A percentile compares a stretch with the other conserved stretches of the same genome.
These are phyloP conservation scores for Magnolia officinalis DNA, from an alignment of 164 flowering plant species.

Conservation along the genomic window DNA sequence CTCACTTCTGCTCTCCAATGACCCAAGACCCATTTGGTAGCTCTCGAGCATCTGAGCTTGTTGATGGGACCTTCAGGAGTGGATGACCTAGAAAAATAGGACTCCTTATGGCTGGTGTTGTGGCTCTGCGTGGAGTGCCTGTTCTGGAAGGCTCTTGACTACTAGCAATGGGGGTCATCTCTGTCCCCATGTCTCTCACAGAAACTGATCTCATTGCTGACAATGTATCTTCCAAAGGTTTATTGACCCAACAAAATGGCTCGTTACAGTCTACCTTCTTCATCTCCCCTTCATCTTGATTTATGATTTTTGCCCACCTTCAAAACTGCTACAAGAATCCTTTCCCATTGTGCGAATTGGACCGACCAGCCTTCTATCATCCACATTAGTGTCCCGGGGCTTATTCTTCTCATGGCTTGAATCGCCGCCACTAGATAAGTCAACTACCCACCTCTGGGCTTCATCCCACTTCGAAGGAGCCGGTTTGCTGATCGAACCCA, in stretches of 20 bases:
- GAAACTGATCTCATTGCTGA: slow-evolving; percentile 56
- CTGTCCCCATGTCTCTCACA: slow-evolving; percentile 97
- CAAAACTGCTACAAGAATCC: slow-evolving; percentile 33
- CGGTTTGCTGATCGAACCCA: slow-evolving; percentile 51
- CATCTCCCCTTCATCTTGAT: slow-evolving; percentile 45
- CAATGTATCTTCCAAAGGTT: slow-evolving; percentile 27
- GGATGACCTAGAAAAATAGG: slow-evolving; percentile 68
- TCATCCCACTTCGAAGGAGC: slow-evolving; percentile 98
- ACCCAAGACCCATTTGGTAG: slow-evolving; percentile 22
- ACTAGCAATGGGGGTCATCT: slow-evolving; percentile 94
- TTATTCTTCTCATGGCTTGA: slow-evolving; percentile 39
- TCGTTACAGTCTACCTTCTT: slow-evolving; percentile 68
- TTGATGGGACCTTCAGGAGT: slow-evolving; percentile 52
- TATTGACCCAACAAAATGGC: slow-evolving; percentile 61
- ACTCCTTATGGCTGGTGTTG: slow-evolving; percentile 60
- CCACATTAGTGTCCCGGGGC: slow-evolving; percentile 82
- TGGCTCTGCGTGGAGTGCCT: slow-evolving; percentile 70
- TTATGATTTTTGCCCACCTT: slow-evolving; percentile 11
- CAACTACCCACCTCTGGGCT: slow-evolving; percentile 92
- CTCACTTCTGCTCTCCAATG: slow-evolving; percentile 32
- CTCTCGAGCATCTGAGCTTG: slow-evolving; percentile 29
- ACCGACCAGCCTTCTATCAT: slow-evolving; percentile 67
- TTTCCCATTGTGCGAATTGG: slow-evolving; percentile 58
- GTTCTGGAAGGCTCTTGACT: slow-evolving; percentile 93
- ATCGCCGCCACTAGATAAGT: slow-evolving; percentile 48